phyloP scores from a whole-genome alignment of 2,329 filamentous ascomycete species.

The Fonsecaea erecta region DNA sequence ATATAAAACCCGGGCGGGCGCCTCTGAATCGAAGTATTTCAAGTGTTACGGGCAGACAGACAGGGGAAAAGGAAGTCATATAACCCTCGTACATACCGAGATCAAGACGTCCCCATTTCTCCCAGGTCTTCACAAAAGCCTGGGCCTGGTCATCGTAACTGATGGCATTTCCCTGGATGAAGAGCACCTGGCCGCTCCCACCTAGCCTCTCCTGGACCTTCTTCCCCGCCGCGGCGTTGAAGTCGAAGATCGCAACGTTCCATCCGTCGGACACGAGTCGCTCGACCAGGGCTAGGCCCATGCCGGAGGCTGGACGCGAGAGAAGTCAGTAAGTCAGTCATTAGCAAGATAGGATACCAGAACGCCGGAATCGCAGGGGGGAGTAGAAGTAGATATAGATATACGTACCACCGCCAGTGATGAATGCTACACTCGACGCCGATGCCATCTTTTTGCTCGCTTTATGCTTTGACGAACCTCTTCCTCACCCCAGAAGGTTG shows the following conservation, averaged over 20 bases:
- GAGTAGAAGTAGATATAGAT: too few relatives aligned
- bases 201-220: not conserved
- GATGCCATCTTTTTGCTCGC: not conserved
- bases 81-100: too few relatives aligned
- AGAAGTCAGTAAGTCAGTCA: too few relatives aligned
- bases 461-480: too few relatives aligned
- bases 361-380: too few relatives aligned
- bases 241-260: not conserved
- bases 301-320: not conserved
- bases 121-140: not conserved
- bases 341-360: too few relatives aligned
- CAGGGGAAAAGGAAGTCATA: too few relatives aligned
- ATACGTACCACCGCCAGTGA: not conserved
- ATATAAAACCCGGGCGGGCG: too few relatives aligned
- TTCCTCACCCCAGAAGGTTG: too few relatives aligned
- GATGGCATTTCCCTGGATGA: not conserved
- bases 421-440: not conserved
- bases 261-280: not conserved
- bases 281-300: not conserved
- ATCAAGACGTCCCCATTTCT: not conserved
- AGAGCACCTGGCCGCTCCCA: not conserved
- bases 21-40: too few relatives aligned
- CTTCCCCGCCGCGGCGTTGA: not conserved
- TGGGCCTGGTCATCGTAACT: not conserved
- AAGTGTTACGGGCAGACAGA: too few relatives aligned